Evolutionary conservation across 2,329 filamentous ascomycete species (phyloP), one percentile per base, ranked within the genome.

Genomic region (Pestalotiopsis sp.): DNA sequence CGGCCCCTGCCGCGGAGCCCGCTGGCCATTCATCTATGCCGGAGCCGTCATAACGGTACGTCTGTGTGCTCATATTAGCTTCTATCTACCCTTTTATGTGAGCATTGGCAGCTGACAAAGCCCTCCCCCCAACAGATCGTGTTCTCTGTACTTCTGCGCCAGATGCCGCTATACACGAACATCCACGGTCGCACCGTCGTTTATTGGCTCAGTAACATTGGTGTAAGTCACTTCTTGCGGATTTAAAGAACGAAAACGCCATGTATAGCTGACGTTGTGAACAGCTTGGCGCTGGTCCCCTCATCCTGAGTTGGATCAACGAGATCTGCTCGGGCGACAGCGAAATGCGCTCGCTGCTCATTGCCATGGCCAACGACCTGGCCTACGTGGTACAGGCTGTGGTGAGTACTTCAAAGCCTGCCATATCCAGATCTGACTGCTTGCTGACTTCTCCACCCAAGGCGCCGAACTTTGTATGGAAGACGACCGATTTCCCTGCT

Each of bases 271-370:
- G 20, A 63, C 20, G 14, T 23, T 12, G 3, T 52, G 12, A 20
- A 56, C 2, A 64, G 62, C n/a, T 45, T 27, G 63, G 63, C 3
- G 63, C 63, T 0, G 63, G 63, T 14, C 63, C 63, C 11, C 27
- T 66, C 3, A 66, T 66, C 7, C 17, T 66, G 20, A 66, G 63
- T 39, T 66, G 63, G 63, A 66, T 66, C n/a, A 66, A 66, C 13
- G 63, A 66, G 25, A 66, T 66, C 13, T 66, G 63, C 17, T 66
- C 63, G 11, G 20, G 20, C 13, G 63, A 66, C 31, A 66, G 39
- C 3, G 63, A 66, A 7, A 66, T 56, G 63, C 20, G 63, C 57
- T 45, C 63, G 7, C n/a, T 66, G 39, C 39, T 66, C n/a, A 36
- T 66, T 38, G 63, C 63, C 11, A 57, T 57, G 63, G 63, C 41